These are phyloP conservation scores for Lachnellula subtilissima DNA, from an alignment of 2,329 filamentous ascomycete genomes.

Conservation along the genomic window DNA sequence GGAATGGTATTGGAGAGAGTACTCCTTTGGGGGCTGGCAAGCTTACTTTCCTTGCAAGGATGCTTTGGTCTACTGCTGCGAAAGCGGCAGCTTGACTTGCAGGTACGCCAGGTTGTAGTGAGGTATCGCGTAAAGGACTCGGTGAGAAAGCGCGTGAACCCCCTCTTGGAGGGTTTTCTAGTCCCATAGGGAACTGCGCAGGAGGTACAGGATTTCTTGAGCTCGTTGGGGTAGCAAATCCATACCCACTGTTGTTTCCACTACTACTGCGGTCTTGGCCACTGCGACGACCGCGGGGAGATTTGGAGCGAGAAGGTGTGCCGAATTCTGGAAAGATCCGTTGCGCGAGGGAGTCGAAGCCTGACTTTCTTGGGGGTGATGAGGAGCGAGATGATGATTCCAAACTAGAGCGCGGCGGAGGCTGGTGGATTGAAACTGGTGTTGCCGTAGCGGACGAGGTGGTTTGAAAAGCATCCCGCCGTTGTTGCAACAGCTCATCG, in stretches of 20 bases:
- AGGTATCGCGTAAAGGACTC: constrained; percentile 17
- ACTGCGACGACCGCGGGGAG: constrained; percentile 29
- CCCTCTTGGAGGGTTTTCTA: constrained; percentile 19
- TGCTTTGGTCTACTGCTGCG: constrained; percentile 59
- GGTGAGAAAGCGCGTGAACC: constrained; percentile 26
- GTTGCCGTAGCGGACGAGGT: constrained; percentile 39
- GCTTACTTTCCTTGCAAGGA: constrained; percentile 51
- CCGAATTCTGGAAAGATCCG: constrained; percentile 52
- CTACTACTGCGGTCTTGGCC: constrained; percentile 19
- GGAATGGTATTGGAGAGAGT: constrained; percentile 45
- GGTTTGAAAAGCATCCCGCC: constrained; percentile 58
- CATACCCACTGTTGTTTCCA: constrained; percentile 21
- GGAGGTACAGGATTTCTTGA: constrained; percentile 18
- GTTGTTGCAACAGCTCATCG: constrained; percentile 64
- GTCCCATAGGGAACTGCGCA: constrained; percentile 21
- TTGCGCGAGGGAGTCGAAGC: constrained; percentile 58
- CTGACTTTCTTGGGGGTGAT: constrained; percentile 51
- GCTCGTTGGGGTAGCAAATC: constrained; percentile 21
- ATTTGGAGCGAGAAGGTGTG: constrained; percentile 28
- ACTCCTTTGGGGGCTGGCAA: constrained; percentile 37
- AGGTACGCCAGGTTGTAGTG: constrained; percentile 13
- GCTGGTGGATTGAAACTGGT: constrained; percentile 23
- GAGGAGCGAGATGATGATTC: constrained; percentile 42
- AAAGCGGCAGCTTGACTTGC: constrained; percentile 53
- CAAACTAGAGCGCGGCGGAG: constrained; percentile 39